Evolutionary conservation across 2,329 filamentous ascomycete genomes (phyloP).

Genomic region (Colletotrichum filicis): DNA sequence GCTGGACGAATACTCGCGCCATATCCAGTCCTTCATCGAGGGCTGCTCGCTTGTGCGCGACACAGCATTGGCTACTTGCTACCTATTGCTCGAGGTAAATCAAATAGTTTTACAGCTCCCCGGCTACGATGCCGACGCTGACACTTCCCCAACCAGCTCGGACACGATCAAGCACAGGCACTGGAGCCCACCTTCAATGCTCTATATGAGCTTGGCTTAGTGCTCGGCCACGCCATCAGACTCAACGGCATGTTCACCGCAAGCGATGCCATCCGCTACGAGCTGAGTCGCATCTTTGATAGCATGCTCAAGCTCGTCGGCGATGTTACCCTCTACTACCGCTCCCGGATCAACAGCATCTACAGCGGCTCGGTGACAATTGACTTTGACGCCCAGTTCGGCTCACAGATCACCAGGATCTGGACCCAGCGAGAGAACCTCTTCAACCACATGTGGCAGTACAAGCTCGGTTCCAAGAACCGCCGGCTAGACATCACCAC

Average conservation of each 20-base stretch:
- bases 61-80: slow-evolving; percentile 50
- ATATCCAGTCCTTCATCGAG: slow-evolving; percentile 41
- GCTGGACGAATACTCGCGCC: slow-evolving; percentile 48
- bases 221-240: slow-evolving; percentile 49
- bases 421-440: slow-evolving; percentile 47
- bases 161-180: slow-evolving; percentile 49
- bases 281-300: slow-evolving; percentile 47
- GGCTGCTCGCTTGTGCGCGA: slow-evolving; percentile 38
- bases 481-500: slow-evolving; percentile 41
- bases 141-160: slow-evolving; percentile 42
- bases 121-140: too few species aligned
- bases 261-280: slow-evolving; percentile 43
- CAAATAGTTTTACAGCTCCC: fast-evolving
- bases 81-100: slow-evolving; percentile 51
- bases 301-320: slow-evolving; percentile 48
- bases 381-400: slow-evolving; percentile 50
- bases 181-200: slow-evolving; percentile 52
- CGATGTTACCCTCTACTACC: slow-evolving; percentile 48
- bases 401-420: slow-evolving; percentile 46
- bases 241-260: slow-evolving; percentile 49
- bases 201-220: slow-evolving; percentile 50
- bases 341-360: slow-evolving; percentile 46
- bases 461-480: slow-evolving; percentile 43
- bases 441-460: slow-evolving; percentile 48
- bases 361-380: slow-evolving; percentile 41